A percentile compares a stretch with the other conserved stretches of the same genome.
Conservation (phyloP, 2,329 filamentous ascomycete genomes). For the Aureobasidium sp. region DNA sequence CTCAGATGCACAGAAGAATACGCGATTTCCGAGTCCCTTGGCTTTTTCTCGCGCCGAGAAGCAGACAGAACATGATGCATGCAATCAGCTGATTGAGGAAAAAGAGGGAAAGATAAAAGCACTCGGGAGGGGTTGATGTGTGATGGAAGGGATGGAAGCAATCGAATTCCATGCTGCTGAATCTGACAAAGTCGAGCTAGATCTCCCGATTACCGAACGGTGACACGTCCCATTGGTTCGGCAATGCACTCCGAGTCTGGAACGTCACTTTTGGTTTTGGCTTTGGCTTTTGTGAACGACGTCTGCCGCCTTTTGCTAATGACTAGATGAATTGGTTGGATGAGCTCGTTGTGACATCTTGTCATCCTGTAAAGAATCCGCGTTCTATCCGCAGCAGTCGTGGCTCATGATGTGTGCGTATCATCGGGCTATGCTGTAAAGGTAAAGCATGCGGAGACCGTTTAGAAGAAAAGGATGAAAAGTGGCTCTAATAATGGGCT, state of each 20-base stretch:
- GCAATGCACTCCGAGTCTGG: neutral
- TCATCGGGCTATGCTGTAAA: neutral
- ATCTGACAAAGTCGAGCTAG: constrained; percentile 4
- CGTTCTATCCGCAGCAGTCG: too few species aligned
- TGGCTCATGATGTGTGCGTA: neutral
- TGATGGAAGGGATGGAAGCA: constrained; percentile 1
- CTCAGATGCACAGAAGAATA: neutral
- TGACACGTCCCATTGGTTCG: neutral
- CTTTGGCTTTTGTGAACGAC: neutral
- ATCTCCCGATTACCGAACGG: constrained; percentile 7
- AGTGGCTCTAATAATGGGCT: neutral
- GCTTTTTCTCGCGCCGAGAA: neutral
- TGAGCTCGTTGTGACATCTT: neutral
- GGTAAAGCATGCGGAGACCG: neutral
- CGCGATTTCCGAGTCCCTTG: neutral
- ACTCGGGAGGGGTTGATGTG: too few species aligned
- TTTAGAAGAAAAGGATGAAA: neutral
- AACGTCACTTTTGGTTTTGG: neutral
- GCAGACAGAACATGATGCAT: neutral
- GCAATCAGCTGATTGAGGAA: too few species aligned
- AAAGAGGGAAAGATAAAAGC: too few species aligned
- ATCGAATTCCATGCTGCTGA: neutral
- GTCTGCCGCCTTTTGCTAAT: neutral
- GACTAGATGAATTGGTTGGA: neutral
- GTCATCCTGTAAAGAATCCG: too few species aligned